Percentiles rank a stretch among this genome's conserved stretches.
Evolutionary conservation across 306 rosid species (phyloP).

Genomic region (Carpinus viminea): DNA sequence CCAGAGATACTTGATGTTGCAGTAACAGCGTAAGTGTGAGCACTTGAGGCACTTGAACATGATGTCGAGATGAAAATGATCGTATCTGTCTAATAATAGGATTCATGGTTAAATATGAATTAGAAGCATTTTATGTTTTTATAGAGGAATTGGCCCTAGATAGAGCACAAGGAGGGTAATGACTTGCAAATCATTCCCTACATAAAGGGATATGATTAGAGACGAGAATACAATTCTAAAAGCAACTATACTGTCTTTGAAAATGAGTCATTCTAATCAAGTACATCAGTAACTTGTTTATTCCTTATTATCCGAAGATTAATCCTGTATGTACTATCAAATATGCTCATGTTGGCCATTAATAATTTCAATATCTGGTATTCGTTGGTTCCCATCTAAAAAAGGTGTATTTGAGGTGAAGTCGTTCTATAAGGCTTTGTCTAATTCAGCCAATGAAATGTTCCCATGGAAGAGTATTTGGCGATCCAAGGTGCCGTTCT

Average conservation of each 20-base stretch:
- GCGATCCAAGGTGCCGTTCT: too few species aligned
- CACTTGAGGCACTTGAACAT: not conserved
- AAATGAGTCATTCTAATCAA: too few species aligned
- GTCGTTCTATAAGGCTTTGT: too few species aligned
- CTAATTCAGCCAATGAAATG: too few species aligned
- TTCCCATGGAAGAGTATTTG: too few species aligned
- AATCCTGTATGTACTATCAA: not conserved
- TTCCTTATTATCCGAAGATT: not conserved
- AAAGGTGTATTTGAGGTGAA: too few species aligned
- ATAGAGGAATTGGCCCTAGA: not conserved
- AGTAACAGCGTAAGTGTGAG: constrained; percentile 38
- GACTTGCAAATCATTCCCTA: not conserved
- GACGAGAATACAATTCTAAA: not conserved
- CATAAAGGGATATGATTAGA: not conserved
- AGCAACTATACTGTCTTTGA: not conserved
- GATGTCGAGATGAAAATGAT: not conserved
- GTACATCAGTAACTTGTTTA: not conserved
- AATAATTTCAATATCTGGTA: not conserved
- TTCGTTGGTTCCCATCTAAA: too few species aligned
- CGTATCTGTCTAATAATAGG: not conserved
- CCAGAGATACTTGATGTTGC: constrained; percentile 50
- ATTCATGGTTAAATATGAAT: not conserved
- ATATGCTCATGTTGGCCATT: not conserved
- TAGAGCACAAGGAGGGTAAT: not conserved
- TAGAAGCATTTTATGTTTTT: not conserved